phyloP scores from a whole-genome alignment of 345 rosid species.

The Psidium guajava region DNA sequence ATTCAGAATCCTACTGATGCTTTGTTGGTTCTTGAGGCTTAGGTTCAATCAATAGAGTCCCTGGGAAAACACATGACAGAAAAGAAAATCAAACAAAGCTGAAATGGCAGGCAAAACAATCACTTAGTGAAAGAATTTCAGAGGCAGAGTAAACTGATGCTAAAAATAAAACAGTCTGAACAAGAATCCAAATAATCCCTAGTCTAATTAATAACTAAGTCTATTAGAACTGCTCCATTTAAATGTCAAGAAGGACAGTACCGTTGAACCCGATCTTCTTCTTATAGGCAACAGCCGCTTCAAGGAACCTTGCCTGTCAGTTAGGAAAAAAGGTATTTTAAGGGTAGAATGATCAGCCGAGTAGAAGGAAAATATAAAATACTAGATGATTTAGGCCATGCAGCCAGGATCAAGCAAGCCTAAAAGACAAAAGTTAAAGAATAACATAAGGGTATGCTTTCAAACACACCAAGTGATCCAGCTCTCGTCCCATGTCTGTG shows the following conservation, averaged over 20 bases:
- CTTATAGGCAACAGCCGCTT: slow-evolving; percentile 87
- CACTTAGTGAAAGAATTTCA: background rate
- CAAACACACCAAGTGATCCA: slow-evolving; percentile 56
- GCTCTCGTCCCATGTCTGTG: slow-evolving; percentile 95
- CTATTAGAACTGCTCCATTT: background rate
- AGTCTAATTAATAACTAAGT: background rate
- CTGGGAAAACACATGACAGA: slow-evolving; percentile 18
- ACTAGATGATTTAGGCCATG: background rate
- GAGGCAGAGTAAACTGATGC: background rate
- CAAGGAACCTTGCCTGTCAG: slow-evolving; percentile 61
- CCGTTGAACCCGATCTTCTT: slow-evolving; percentile 96
- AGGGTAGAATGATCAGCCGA: background rate
- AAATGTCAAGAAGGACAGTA: slow-evolving; percentile 3
- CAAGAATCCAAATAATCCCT: background rate
- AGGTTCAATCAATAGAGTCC: slow-evolving; percentile 84
- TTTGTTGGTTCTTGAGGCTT: slow-evolving; percentile 99
- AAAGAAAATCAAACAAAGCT: background rate
- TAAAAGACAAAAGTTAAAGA: background rate
- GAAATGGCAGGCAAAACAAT: background rate
- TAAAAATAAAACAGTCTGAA: background rate
- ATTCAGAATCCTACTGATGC: slow-evolving; percentile 45
- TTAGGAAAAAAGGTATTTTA: background rate
- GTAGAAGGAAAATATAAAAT: background rate
- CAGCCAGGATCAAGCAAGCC: background rate
- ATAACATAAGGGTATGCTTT: background rate